These are phyloP conservation scores for Pyrenochaeta sp. DNA, from an alignment of 2,329 filamentous ascomycete genomes.

Conservation along the genomic window DNA sequence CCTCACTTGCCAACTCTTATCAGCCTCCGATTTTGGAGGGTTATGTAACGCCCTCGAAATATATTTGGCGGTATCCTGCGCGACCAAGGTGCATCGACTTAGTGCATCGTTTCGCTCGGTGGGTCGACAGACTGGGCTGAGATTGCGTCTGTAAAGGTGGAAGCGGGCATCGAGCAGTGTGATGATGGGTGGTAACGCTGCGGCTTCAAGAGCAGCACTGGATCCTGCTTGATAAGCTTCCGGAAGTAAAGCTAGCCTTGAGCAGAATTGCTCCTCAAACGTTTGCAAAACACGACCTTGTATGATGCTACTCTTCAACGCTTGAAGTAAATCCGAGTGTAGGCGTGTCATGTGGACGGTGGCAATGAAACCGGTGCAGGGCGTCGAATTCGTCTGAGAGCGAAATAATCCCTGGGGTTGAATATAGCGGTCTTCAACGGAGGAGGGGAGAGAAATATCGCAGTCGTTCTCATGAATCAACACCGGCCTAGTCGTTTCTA, in stretches of 20 bases:
- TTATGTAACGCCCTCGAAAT: slow-evolving; percentile 71
- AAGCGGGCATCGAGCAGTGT: slow-evolving; percentile 86
- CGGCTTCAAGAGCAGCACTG: slow-evolving; percentile 73
- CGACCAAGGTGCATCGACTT: slow-evolving; percentile 76
- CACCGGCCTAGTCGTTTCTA: slow-evolving; percentile 82
- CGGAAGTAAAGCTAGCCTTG: slow-evolving; percentile 79
- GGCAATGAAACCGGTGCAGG: slow-evolving; percentile 75
- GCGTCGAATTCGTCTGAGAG: slow-evolving; percentile 51
- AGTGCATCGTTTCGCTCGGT: slow-evolving; percentile 75
- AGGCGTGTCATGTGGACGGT: slow-evolving; percentile 84
- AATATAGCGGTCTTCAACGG: slow-evolving; percentile 82
- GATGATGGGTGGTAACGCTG: slow-evolving; percentile 76
- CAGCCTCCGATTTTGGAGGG: slow-evolving; percentile 37
- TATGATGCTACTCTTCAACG: slow-evolving; percentile 70
- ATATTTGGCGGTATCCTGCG: slow-evolving; percentile 80
- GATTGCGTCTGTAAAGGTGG: slow-evolving; percentile 86
- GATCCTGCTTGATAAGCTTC: slow-evolving; percentile 74
- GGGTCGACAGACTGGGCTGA: slow-evolving; percentile 73
- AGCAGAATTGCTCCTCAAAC: slow-evolving; percentile 81
- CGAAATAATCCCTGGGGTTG: slow-evolving; percentile 59
- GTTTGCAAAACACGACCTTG: slow-evolving; percentile 72
- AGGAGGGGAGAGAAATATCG: slow-evolving; percentile 80
- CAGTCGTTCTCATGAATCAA: slow-evolving; percentile 89
- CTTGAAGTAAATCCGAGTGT: slow-evolving; percentile 76
- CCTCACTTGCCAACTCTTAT: slow-evolving; percentile 60